Percentiles rank a stretch among this genome's conserved stretches.
phyloP scores from a whole-genome alignment of 768 basidiomycete species.

The Phanerodontia chrysosporium region DNA sequence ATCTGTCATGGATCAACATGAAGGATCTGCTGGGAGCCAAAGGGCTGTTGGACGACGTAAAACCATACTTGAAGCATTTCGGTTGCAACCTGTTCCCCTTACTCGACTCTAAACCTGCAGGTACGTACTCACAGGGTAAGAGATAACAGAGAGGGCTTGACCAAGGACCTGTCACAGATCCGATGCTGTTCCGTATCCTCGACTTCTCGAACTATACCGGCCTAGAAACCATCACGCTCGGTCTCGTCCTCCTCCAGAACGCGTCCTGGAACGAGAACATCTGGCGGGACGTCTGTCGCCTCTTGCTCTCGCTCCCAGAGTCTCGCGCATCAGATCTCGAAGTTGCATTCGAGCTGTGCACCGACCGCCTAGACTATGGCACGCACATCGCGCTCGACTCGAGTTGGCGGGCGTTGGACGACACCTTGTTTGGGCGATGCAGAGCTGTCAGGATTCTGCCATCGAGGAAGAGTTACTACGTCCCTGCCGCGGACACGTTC shows the following conservation, averaged over 20 bases:
- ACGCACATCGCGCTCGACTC: background rate
- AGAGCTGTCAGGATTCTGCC: background rate
- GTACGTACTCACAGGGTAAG: too few relatives aligned
- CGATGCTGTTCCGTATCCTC: background rate
- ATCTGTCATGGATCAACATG: conserved; percentile 6
- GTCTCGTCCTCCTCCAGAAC: background rate
- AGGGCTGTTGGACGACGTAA: background rate
- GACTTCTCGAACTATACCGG: background rate
- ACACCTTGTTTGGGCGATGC: background rate
- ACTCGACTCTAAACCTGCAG: background rate
- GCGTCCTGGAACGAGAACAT: conserved; percentile 3
- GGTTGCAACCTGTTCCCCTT: conserved; percentile 1
- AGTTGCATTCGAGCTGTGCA: background rate
- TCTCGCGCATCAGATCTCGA: background rate
- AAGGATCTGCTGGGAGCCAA: background rate
- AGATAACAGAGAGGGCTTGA: too few relatives aligned
- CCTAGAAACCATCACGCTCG: background rate
- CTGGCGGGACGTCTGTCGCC: conserved; percentile 4
- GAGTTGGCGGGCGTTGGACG: background rate
- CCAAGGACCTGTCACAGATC: too few relatives aligned
- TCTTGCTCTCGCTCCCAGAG: background rate
- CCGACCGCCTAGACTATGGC: conserved; percentile 1
- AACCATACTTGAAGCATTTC: background rate
- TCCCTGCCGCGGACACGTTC: background rate
- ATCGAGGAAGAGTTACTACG: background rate